Base-by-base conservation (phyloP, 1,284 basidiomycete species). In the Schizophyllum amplum region DNA sequence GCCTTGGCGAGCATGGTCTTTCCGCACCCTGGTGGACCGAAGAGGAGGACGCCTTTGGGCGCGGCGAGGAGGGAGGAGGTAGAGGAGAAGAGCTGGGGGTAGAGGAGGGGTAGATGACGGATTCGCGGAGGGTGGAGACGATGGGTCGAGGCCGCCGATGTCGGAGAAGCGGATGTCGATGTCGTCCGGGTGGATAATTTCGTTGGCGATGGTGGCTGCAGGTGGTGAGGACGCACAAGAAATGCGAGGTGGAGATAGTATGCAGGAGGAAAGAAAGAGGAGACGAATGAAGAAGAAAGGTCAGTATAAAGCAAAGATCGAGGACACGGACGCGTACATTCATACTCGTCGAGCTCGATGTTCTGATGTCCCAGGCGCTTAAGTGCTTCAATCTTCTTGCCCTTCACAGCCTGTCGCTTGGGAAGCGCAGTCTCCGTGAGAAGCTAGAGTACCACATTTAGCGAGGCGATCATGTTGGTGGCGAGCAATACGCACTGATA, bases 1-100 rank as follows among this genome's bases (percentile, higher is more conserved):
- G 95, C 95, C 67, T 94, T 94, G 1, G 95, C 95, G 25, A 96
- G 80, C 91, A 96, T 94, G 1, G 94, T 95, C 75, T 96, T 96
- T 22, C 93, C 93, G 62, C 93, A 95, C 5, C 94, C 94, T 1
- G 93, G 93, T 53, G 94, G 95, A 4, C 92, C 93, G 65, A 89
- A 94, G 9, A 95, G 80, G 6, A 95, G 78, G 5, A 94, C 92
- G 20, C 90, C 90, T 65, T 90, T 90, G 50, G 81, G 88, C 9
- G 90, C 87, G 17, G 77, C 83, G 66, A 85, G 80, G 54, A 87
- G 81, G 52, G 85, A 80, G 0, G 87, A 87, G 0, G 86, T 83
- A 0, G 87, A 78, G 7, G 81, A 78, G 76, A 98, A 98, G 57
- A 99, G 80, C 61, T 90, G 80, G 1, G 97, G 97, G 66, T 92